Conservation (phyloP, 805 yeast species). For the Spathaspora boniae region DNA sequence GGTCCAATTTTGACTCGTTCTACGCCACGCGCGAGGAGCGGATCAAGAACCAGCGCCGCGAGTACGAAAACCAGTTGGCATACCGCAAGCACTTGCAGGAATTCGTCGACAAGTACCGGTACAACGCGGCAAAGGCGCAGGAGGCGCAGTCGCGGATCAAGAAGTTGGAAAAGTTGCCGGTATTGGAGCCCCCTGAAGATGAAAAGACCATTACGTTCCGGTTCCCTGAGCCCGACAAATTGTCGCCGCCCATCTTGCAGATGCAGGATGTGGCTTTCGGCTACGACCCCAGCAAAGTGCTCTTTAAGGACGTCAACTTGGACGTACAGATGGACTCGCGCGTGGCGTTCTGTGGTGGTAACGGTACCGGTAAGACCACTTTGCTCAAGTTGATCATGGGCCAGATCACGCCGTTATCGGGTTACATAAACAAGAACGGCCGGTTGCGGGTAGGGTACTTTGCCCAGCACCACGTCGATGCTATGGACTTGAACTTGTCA, state of each 20-base stretch:
- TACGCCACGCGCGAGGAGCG: slow-evolving; percentile 94
- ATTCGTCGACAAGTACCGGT: slow-evolving; percentile 93
- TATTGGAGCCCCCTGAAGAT: slow-evolving; percentile 90
- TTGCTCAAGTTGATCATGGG: slow-evolving; percentile 84
- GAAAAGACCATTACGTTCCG: slow-evolving; percentile 80
- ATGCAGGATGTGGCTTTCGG: slow-evolving; percentile 85
- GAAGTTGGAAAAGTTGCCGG: slow-evolving; percentile 90
- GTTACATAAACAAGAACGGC: slow-evolving; percentile 75
- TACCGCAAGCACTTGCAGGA: slow-evolving; percentile 88
- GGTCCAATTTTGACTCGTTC: slow-evolving; percentile 90
- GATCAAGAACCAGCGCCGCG: slow-evolving; percentile 86
- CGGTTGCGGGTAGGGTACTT: slow-evolving; percentile 92
- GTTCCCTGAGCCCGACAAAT: slow-evolving; percentile 91
- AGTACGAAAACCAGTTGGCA: slow-evolving; percentile 97
- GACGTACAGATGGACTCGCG: slow-evolving; percentile 93
- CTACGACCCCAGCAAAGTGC: slow-evolving; percentile 60
- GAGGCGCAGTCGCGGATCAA: slow-evolving; percentile 98
- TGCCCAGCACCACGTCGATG: slow-evolving; percentile 97
- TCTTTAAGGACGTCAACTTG: slow-evolving; percentile 75
- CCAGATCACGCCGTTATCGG: slow-evolving; percentile 66
- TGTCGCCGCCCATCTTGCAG: slow-evolving; percentile 92
- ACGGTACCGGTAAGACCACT: slow-evolving; percentile 99
- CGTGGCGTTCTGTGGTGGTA: slow-evolving; percentile 96
- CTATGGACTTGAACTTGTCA: slow-evolving; percentile 81
- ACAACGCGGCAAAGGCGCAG: slow-evolving; percentile 94